Conservation (phyloP, 441 rosid genomes). For the Geranium incanum region DNA sequence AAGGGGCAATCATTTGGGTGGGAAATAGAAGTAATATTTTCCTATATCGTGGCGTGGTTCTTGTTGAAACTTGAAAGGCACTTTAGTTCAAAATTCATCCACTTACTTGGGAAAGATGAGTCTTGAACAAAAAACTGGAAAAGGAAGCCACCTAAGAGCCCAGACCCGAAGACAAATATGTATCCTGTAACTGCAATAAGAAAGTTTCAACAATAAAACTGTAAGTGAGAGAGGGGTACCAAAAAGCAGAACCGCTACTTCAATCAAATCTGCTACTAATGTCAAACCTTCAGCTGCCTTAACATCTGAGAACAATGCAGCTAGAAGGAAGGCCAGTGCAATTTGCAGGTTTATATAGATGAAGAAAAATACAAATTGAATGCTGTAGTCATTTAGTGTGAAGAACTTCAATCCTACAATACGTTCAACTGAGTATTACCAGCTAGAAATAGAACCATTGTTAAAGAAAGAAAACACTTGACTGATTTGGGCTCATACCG, state of each 20-base stretch:
- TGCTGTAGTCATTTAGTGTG: constrained; percentile 64
- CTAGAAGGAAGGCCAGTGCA: constrained; percentile 60
- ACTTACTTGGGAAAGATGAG: constrained; percentile 68
- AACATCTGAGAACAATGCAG: constrained; percentile 64
- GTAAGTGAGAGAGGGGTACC: constrained; percentile 2
- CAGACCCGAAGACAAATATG: constrained; percentile 70
- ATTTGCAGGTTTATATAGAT: constrained; percentile 78
- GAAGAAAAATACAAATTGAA: constrained; percentile 70
- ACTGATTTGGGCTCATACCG: constrained; percentile 37
- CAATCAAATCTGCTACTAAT: constrained; percentile 3
- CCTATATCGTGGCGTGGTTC: background rate
- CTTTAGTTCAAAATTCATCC: constrained; percentile 3
- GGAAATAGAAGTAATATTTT: background rate
- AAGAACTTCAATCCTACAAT: constrained; percentile 76
- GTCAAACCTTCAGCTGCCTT: constrained; percentile 83
- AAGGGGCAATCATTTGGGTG: background rate
- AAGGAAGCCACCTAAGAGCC: constrained; percentile 78
- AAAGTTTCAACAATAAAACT: constrained; percentile 16
- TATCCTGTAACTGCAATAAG: constrained; percentile 56
- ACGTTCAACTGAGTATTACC: constrained; percentile 19
- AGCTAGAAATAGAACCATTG: constrained; percentile 17
- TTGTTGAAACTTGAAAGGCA: background rate
- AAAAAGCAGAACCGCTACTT: background rate
- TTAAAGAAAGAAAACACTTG: constrained; percentile 15
- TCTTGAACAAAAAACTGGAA: constrained; percentile 65